phyloP scores from a whole-genome alignment of 148 eudicot genomes.

The Cornus controversa region DNA sequence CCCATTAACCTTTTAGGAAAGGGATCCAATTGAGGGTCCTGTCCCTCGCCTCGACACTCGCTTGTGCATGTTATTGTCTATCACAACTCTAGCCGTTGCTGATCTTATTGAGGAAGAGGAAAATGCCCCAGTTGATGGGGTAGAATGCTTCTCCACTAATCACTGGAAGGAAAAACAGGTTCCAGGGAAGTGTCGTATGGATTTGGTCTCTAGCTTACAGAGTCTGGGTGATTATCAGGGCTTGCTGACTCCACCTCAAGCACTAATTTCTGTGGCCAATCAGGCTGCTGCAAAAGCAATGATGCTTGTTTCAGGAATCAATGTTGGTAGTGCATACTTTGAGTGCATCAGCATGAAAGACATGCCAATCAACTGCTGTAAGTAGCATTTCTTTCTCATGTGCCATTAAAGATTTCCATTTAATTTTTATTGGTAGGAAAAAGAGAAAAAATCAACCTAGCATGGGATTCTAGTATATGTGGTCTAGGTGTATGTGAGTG shows the following conservation, averaged over 20 bases:
- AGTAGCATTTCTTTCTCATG: conserved; percentile 22
- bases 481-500: not conserved
- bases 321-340: conserved; percentile 32
- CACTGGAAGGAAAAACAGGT: conserved; percentile 26
- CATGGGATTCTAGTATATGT: not conserved
- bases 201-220: conserved; percentile 50
- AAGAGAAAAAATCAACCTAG: not conserved
- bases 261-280: conserved; percentile 52
- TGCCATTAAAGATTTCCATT: not conserved
- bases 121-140: conserved; percentile 28
- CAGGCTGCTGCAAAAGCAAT: conserved; percentile 64
- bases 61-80: conserved; percentile 51
- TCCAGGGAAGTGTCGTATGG: conserved; percentile 36
- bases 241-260: conserved; percentile 53
- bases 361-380: conserved; percentile 46
- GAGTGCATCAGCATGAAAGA: conserved; percentile 47
- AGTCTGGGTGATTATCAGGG: conserved; percentile 39
- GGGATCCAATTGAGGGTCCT: conserved; percentile 71
- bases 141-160: conserved; percentile 23
- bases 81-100: conserved; percentile 45
- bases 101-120: conserved; percentile 61
- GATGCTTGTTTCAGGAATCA: conserved; percentile 44
- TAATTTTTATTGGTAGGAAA: not conserved
- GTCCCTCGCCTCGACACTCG: conserved; percentile 60
- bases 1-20: conserved; percentile 30